These are phyloP conservation scores for Salvia hispanica DNA, from an alignment of 257 asterid genomes.

Conservation along the genomic window DNA sequence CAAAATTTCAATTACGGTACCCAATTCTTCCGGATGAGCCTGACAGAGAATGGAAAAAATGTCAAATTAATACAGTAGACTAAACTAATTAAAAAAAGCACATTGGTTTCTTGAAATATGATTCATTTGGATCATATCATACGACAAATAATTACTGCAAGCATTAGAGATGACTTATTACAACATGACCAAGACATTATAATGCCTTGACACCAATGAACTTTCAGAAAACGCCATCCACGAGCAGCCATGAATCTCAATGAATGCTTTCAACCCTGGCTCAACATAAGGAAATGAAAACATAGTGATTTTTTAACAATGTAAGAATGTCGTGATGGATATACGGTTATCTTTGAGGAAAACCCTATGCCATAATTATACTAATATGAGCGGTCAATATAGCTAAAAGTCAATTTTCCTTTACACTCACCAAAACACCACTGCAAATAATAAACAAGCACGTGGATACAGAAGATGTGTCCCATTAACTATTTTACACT, in stretches of 20 bases:
- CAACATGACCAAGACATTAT: slow-evolving; percentile 21
- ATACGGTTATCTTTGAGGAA: neutral
- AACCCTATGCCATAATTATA: neutral
- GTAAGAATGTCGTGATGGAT: neutral
- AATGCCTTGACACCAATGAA: slow-evolving; percentile 14
- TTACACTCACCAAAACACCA: no score
- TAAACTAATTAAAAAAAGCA: slow-evolving; percentile 7
- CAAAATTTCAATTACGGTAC: slow-evolving; percentile 77
- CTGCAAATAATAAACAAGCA: no score
- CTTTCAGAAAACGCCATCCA: slow-evolving; percentile 12
- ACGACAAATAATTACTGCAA: slow-evolving; percentile 1
- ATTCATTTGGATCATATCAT: slow-evolving; percentile 14
- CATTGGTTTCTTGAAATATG: slow-evolving; percentile 21
- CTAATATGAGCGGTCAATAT: slow-evolving; percentile 15
- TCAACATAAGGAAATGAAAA: slow-evolving; percentile 11
- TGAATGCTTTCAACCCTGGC: slow-evolving; percentile 1
- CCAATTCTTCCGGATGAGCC: slow-evolving; percentile 95
- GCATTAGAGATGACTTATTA: slow-evolving; percentile 5
- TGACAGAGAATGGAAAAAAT: slow-evolving; percentile 36
- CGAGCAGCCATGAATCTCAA: slow-evolving; percentile 17
- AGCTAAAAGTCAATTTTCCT: neutral
- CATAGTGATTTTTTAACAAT: slow-evolving; percentile 4
- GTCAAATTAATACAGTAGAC: slow-evolving; percentile 21
- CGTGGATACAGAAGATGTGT: no score
- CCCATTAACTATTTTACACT: slow-evolving; percentile 19